A percentile compares a stretch with the other conserved stretches of the same genome.
phyloP scores from a whole-genome alignment of 1,284 basidiomycete species.

The Tilletia walkeri region DNA sequence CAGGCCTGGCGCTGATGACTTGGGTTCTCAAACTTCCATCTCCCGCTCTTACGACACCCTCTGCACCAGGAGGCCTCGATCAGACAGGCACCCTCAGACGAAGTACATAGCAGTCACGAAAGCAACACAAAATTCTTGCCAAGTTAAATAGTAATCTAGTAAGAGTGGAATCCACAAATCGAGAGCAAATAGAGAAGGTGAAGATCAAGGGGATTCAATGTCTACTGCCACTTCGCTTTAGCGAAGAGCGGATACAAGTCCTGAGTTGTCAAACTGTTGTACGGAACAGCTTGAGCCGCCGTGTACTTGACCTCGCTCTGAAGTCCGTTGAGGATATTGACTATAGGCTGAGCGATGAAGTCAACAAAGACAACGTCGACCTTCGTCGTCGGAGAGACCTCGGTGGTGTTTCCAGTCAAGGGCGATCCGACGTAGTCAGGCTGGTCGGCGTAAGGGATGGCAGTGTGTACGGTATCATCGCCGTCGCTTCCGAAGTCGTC shows the following conservation, averaged over 20 bases:
- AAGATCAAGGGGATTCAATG: too few relatives aligned
- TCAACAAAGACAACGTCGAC: constrained; percentile 31
- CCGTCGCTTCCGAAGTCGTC: constrained; percentile 25
- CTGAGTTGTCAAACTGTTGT: constrained; percentile 49
- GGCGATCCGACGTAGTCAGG: constrained; percentile 50
- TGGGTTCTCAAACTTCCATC: too few relatives aligned
- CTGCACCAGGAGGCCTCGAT: too few relatives aligned
- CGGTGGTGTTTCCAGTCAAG: constrained; percentile 24
- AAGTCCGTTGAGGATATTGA: constrained; percentile 33
- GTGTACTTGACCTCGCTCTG: constrained; percentile 30
- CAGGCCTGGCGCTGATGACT: constrained; percentile 1
- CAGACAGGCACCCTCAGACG: too few relatives aligned
- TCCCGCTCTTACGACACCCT: too few relatives aligned
- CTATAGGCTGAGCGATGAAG: constrained; percentile 17
- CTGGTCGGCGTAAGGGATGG: constrained; percentile 38
- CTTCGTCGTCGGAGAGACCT: constrained; percentile 20
- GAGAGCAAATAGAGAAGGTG: too few relatives aligned
- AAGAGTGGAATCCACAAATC: too few relatives aligned
- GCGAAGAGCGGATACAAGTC: constrained; percentile 46
- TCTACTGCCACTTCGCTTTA: constrained; percentile 35
- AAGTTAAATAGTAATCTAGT: too few relatives aligned
- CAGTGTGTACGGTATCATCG: constrained; percentile 44
- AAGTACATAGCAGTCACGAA: too few relatives aligned
- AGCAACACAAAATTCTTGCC: too few relatives aligned
- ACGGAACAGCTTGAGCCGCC: constrained; percentile 30